Evolutionary conservation across 1,284 basidiomycete genomes (phyloP).

Genomic region (Exobasidium rhododendri): DNA sequence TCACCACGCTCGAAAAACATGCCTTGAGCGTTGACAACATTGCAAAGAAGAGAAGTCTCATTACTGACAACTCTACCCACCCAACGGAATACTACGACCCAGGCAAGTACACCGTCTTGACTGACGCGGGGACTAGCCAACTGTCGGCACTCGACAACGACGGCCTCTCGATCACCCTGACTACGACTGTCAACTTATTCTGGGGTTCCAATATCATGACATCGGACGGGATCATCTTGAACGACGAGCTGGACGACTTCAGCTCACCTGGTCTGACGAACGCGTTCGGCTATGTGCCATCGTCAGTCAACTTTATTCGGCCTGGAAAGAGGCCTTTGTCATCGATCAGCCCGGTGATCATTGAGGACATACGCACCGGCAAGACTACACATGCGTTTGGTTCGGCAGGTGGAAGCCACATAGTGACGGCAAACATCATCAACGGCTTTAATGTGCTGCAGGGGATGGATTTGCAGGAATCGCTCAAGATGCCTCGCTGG

Average conservation of each 20-base stretch:
- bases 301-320: constrained; percentile 54
- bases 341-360: constrained; percentile 55
- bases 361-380: constrained; percentile 51
- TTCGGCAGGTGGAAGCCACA: constrained; percentile 56
- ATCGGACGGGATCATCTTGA: constrained; percentile 42
- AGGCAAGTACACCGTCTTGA: constrained; percentile 39
- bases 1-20: constrained; percentile 51
- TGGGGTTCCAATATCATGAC: constrained; percentile 52
- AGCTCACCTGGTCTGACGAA: constrained; percentile 51
- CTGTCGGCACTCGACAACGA: constrained; percentile 54
- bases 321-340: constrained; percentile 57
- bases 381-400: constrained; percentile 55
- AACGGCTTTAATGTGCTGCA: constrained; percentile 39
- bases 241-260: constrained; percentile 58
- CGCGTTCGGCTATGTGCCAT: constrained; percentile 50
- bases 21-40: constrained; percentile 50
- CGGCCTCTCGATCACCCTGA: constrained; percentile 56
- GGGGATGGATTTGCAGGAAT: constrained; percentile 34
- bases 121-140: constrained; percentile 56
- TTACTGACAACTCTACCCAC: constrained; percentile 42
- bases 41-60: constrained; percentile 44
- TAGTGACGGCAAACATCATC: constrained; percentile 58
- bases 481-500: constrained; percentile 54
- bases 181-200: constrained; percentile 57
- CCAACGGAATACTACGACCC: constrained; percentile 52